Conservation (phyloP, 1,284 basidiomycete genomes). For the Boletus chippewaensis region DNA sequence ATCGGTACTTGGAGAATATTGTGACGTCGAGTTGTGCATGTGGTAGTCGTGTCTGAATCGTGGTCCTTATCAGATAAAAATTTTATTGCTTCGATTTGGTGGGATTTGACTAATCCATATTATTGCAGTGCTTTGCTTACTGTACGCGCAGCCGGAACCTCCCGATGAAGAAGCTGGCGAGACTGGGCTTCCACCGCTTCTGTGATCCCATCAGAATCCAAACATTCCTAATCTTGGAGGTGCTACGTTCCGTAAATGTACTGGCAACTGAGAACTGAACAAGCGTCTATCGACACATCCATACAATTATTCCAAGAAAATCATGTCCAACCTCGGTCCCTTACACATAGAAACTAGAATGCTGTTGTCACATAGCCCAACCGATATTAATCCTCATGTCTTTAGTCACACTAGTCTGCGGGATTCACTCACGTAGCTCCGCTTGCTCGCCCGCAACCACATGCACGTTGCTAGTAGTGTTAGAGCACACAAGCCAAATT, state of each 20-base stretch:
- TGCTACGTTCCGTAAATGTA: no score
- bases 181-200: no score
- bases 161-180: no score
- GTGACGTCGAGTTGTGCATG: constrained; percentile 3
- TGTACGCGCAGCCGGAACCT: no score
- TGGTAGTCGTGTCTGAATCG: neutral
- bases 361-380: constrained; percentile 22
- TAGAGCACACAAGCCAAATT: constrained; percentile 59
- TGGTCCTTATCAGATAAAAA: constrained; percentile 26
- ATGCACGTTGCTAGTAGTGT: constrained; percentile 52
- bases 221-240: no score
- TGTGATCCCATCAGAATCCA: no score
- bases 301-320: neutral
- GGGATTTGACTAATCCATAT: constrained; percentile 15
- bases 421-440: constrained; percentile 42
- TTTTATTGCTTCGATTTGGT: neutral
- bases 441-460: constrained; percentile 50
- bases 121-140: neutral
- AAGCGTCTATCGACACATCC: neutral
- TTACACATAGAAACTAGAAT: constrained; percentile 33
- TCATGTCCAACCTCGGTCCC: neutral
- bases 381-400: constrained; percentile 18
- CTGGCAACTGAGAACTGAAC: no score
- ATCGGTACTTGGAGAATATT: neutral
- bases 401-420: constrained; percentile 33